phyloP scores from a whole-genome alignment of 768 basidiomycete species.

The Tylopilus vinaceipallidus region DNA sequence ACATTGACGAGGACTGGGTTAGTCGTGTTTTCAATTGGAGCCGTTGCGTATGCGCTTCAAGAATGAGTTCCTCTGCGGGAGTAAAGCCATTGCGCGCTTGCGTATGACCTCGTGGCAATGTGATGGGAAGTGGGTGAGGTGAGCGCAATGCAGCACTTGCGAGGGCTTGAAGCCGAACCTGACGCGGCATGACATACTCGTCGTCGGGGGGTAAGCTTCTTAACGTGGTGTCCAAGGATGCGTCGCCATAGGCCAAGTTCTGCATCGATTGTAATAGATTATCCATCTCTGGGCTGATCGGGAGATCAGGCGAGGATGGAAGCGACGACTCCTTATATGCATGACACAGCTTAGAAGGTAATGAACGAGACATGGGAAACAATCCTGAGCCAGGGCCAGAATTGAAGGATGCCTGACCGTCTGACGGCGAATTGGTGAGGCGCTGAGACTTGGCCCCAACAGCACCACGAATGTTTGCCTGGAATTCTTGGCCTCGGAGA shows the following conservation, averaged over 20 bases:
- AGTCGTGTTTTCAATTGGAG: slow-evolving; percentile 19
- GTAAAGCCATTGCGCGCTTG: slow-evolving; percentile 59
- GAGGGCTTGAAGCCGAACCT: slow-evolving; percentile 23
- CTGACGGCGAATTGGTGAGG: slow-evolving; percentile 1
- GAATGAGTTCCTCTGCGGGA: slow-evolving; percentile 63
- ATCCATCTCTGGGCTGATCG: slow-evolving; percentile 39
- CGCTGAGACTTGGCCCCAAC: slow-evolving; percentile 11
- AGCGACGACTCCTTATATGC: slow-evolving; percentile 17
- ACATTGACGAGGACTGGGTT: slow-evolving; percentile 4
- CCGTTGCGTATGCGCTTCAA: slow-evolving; percentile 47
- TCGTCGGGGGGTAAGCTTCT: slow-evolving; percentile 13
- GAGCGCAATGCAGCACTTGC: slow-evolving; percentile 18
- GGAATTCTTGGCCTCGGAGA: slow-evolving; percentile 62
- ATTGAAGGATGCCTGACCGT: slow-evolving; percentile 3
- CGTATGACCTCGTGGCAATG: slow-evolving; percentile 24
- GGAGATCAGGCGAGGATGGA: slow-evolving; percentile 11
- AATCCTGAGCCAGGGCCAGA: neutral
- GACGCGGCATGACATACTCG: slow-evolving; percentile 19
- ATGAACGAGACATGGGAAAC: slow-evolving; percentile 18
- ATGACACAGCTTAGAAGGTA: slow-evolving; percentile 22
- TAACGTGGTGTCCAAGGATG: slow-evolving; percentile 10
- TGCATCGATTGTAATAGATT: slow-evolving; percentile 37
- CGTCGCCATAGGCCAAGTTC: slow-evolving; percentile 20
- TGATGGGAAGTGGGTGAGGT: slow-evolving; percentile 2
- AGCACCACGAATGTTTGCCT: slow-evolving; percentile 11